phyloP scores from a whole-genome alignment of 805 yeast species.

The Candida multigemmis region DNA sequence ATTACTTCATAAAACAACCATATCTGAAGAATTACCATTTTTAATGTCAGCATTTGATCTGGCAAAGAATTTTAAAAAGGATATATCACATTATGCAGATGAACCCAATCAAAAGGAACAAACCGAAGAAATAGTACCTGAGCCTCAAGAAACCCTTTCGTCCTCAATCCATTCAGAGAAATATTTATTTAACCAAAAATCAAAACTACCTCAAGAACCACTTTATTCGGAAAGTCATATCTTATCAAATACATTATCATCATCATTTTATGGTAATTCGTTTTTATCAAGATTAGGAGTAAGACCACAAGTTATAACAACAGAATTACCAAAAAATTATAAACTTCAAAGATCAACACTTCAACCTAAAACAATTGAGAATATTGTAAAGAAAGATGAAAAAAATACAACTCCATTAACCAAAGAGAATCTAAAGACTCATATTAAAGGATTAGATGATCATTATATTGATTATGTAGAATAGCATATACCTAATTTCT shows the following conservation, averaged over 20 bases:
- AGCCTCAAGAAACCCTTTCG: neutral
- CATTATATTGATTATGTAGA: constrained; percentile 11
- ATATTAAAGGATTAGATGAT: constrained; percentile 9
- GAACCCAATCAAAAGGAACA: constrained; percentile 8
- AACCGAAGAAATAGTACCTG: neutral
- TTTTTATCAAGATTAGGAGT: constrained; percentile 30
- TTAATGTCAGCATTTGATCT: constrained; percentile 59
- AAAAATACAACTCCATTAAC: constrained; percentile 16
- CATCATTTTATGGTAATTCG: constrained; percentile 25
- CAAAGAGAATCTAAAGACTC: constrained; percentile 17
- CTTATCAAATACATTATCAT: constrained; percentile 12
- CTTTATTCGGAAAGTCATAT: constrained; percentile 26
- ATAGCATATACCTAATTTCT: constrained; percentile 1
- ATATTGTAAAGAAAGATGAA: constrained; percentile 10
- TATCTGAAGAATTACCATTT: constrained; percentile 58
- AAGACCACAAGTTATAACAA: constrained; percentile 29
- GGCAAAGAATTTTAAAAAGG: constrained; percentile 51
- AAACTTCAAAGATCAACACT: constrained; percentile 1
- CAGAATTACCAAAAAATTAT: constrained; percentile 19
- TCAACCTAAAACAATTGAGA: constrained; percentile 1
- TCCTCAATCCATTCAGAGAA: too few species aligned
- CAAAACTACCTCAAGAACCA: constrained; percentile 20
- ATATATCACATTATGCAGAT: constrained; percentile 18
- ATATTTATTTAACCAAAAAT: constrained; percentile 12
- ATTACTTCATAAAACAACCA: constrained; percentile 39